Evolutionary conservation across 1,284 basidiomycete species (phyloP).

Genomic region (Malassezia dermatis): DNA sequence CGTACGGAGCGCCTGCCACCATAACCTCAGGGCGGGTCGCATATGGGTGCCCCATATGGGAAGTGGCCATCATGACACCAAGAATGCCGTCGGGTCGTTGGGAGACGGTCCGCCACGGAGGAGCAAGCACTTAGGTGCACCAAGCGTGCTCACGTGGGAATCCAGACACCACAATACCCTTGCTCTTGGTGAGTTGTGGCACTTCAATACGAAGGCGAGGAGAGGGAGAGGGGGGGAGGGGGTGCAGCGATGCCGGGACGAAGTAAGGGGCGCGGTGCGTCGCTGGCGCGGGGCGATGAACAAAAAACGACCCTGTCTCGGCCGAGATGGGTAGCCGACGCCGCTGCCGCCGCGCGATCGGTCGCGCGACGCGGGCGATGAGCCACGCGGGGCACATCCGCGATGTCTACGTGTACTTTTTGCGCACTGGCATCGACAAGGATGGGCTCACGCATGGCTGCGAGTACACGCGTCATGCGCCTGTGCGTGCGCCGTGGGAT

Average conservation of each 20-base stretch:
- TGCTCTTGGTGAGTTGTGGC: background rate
- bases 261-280: background rate
- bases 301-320: background rate
- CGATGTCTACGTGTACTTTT: conserved; percentile 38
- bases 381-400: conserved; percentile 28
- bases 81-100: background rate
- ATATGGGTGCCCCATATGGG: background rate
- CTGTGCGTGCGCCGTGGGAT: conserved; percentile 26
- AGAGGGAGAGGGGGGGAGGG: background rate
- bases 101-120: background rate
- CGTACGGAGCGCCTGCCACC: background rate
- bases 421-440: conserved; percentile 25
- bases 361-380: conserved; percentile 4
- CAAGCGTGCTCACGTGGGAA: background rate
- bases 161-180: background rate
- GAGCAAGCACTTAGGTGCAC: background rate
- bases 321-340: background rate
- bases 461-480: conserved; percentile 37
- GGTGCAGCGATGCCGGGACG: background rate
- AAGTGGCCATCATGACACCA: background rate
- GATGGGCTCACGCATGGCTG: conserved; percentile 39
- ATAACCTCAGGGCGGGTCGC: background rate
- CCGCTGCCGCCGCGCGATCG: background rate
- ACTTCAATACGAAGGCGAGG: background rate
- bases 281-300: background rate